Conservation (phyloP, 2,329 filamentous ascomycete species). For the Nectriaceae sp. region DNA sequence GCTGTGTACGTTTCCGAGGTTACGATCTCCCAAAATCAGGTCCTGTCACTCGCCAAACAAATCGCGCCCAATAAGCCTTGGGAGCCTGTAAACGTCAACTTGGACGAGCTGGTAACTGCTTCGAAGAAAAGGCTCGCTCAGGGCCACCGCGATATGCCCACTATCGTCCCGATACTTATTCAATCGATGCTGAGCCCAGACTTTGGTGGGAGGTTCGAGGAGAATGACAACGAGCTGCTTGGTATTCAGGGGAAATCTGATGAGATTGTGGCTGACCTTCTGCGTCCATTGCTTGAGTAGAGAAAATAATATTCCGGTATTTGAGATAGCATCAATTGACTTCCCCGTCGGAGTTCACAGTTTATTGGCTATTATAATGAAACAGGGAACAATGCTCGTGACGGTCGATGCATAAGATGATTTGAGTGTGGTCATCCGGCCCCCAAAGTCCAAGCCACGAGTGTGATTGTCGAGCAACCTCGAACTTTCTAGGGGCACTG, state of each 20-base stretch:
- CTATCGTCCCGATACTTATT: neutral
- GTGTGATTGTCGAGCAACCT: too few species aligned
- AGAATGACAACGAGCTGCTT: neutral
- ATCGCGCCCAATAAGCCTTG: neutral
- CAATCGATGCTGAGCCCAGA: neutral
- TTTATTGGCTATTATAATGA: too few species aligned
- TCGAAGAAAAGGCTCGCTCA: neutral
- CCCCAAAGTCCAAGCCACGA: too few species aligned
- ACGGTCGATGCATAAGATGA: too few species aligned
- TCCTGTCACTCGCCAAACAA: conserved; percentile 38
- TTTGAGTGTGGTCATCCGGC: too few species aligned
- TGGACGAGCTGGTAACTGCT: neutral
- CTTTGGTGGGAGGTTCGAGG: neutral
- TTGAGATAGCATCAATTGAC: too few species aligned
- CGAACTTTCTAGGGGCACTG: too few species aligned
- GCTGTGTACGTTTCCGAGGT: conserved; percentile 41
- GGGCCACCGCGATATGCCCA: neutral
- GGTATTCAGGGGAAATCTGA: neutral
- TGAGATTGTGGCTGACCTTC: too few species aligned
- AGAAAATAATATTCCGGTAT: too few species aligned
- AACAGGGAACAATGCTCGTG: too few species aligned
- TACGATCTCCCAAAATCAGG: conserved; percentile 39
- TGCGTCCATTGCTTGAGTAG: too few species aligned
- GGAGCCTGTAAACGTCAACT: neutral
- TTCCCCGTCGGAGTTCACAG: too few species aligned